Base-by-base conservation (phyloP, 2,329 filamentous ascomycete species). In the Herpotrichia juniperi region DNA sequence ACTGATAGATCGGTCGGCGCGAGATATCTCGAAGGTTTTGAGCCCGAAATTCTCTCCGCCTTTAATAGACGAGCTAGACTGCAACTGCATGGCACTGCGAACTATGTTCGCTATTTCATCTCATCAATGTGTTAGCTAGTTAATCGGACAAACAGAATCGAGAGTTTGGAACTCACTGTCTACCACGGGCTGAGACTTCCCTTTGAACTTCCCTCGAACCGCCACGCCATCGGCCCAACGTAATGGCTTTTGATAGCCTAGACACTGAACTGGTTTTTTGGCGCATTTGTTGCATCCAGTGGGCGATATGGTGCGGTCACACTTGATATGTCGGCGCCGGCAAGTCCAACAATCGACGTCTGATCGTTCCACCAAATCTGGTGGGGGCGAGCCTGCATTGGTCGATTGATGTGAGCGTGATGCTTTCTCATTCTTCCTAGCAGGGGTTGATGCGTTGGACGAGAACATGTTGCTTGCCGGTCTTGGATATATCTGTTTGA, bases 221-320 rank as follows among this genome's bases (percentile, higher is more conserved):
- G 67, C 62, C 37, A 72, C 64, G 1, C 67, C 68, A 34, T 74
- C 68, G 39, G 62, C 63, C 69, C 72, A 75, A 58, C 66, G 66
- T 37, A 74, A 51, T 11, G 63, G 57, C 42, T 60, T 58, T 37
- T 67, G 67, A 46, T 73, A 75, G 0, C 72, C 72, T 3, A 72
- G 62, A 53, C 73, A 75, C 19, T 51, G 34, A 1, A 74, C 56
- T 4, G 61, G 64, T 37, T 71, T 71, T 40, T 69, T 67, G 17
- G 54, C 60, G 49, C 73, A 75, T 55, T 74, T 75, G n/a, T 55
- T 59, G 55, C 72, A 75, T 24, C 37, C 37, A n/a, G 37, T 40
- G 25, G 65, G 56, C 9, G 71, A 70, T 11, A 73, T 48, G 32
- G 59, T 68, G 25, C 71, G 60, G 50, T 75, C 71, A 46, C 72